Evolutionary conservation across 2,329 filamentous ascomycete species (phyloP).

Genomic region (Paramyrothecium sp.): DNA sequence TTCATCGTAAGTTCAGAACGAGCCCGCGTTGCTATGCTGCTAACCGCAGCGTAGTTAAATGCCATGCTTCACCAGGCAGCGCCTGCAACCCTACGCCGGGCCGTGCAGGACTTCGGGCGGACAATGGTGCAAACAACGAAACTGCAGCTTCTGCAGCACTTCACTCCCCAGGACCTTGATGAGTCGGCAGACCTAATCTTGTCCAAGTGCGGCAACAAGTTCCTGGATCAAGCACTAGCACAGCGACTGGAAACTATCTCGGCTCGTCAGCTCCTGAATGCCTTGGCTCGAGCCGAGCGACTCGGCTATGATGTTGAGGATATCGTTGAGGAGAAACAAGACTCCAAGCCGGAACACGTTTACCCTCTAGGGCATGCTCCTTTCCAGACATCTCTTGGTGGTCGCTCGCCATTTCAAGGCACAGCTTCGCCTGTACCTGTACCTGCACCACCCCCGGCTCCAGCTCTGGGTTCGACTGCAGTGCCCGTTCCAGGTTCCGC

Average conservation of each 20-base stretch:
- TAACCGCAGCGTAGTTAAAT: constrained; percentile 42
- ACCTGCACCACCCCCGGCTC: background rate
- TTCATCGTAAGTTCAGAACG: constrained; percentile 47
- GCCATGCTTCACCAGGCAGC: constrained; percentile 44
- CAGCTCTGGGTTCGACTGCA: background rate
- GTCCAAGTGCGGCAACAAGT: constrained; percentile 42
- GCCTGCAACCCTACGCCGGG: constrained; percentile 31
- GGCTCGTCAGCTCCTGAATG: constrained; percentile 54
- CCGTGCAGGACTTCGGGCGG: constrained; percentile 44
- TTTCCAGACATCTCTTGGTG: constrained; percentile 4
- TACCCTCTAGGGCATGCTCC: constrained; percentile 27
- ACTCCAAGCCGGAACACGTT: constrained; percentile 29
- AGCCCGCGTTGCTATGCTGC: constrained; percentile 7
- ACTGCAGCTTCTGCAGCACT: constrained; percentile 37
- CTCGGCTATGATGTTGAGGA: constrained; percentile 55
- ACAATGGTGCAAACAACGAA: constrained; percentile 40
- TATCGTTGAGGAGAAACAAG: constrained; percentile 39
- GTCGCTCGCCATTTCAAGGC: background rate
- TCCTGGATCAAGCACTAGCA: constrained; percentile 53
- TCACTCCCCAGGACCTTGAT: constrained; percentile 42
- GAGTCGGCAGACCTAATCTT: constrained; percentile 42
- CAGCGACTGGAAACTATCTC: constrained; percentile 51
- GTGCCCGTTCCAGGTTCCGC: background rate
- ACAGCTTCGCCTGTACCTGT: background rate
- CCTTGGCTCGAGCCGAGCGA: constrained; percentile 54